Evolutionary conservation across 306 rosid species (phyloP).

Genomic region (Crataegus laevigata): DNA sequence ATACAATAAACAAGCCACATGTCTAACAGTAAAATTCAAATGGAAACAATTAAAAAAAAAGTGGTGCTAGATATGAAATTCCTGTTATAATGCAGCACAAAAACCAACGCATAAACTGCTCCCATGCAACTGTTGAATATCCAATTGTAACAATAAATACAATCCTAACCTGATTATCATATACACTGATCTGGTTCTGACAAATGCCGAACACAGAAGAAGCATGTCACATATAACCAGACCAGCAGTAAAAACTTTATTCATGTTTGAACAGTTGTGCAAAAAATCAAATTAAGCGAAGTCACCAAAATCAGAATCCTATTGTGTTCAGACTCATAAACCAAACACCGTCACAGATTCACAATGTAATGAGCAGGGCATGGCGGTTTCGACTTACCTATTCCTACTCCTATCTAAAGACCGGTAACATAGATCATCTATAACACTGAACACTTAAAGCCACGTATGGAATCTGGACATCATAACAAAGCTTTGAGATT

Average conservation of each 20-base stretch:
- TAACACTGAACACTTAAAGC: neutral
- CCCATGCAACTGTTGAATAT: neutral
- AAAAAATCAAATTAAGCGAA: neutral
- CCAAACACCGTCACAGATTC: neutral
- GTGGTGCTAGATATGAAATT: conserved; percentile 7
- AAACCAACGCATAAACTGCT: neutral
- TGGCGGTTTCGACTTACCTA: neutral
- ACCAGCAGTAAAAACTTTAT: neutral
- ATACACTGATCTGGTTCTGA: neutral
- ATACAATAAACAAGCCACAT: neutral
- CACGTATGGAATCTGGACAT: neutral
- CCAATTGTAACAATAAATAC: neutral
- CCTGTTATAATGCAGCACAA: neutral
- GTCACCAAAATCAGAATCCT: neutral
- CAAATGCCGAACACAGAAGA: neutral
- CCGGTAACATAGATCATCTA: too few species aligned
- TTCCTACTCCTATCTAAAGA: neutral
- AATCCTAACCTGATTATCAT: neutral
- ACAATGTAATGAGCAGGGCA: neutral
- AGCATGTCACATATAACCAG: neutral
- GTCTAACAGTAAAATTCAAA: neutral
- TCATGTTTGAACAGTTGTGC: neutral
- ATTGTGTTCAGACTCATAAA: neutral
- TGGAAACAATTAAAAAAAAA: conserved; percentile 1
- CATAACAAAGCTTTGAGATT: neutral